These are phyloP conservation scores for Boletus mariae DNA, from an alignment of 1,284 basidiomycete genomes.

Conservation along the genomic window DNA sequence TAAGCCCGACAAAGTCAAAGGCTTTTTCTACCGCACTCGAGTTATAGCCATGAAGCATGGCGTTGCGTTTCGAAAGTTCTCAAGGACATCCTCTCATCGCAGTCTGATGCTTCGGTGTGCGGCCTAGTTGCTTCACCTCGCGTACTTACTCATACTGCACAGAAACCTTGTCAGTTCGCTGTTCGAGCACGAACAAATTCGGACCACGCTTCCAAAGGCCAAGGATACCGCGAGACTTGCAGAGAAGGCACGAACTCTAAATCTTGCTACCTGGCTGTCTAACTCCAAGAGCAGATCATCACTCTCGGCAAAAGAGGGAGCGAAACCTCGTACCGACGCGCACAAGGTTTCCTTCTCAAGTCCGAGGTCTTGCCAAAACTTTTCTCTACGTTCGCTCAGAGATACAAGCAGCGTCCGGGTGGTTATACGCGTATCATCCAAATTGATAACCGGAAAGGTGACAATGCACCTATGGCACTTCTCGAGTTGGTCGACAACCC, in stretches of 20 bases:
- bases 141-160: conserved; percentile 5
- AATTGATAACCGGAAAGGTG: conserved; percentile 84
- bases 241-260: conserved; percentile 69
- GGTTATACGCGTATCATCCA: conserved; percentile 96
- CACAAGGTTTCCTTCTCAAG: conserved; percentile 74
- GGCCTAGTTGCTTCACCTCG: background rate
- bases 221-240: conserved; percentile 88
- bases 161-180: conserved; percentile 95
- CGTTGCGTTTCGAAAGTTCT: conserved; percentile 83
- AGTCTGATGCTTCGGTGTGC: conserved; percentile 82
- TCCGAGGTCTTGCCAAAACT: conserved; percentile 73
- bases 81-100: conserved; percentile 81
- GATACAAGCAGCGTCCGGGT: conserved; percentile 83
- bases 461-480: conserved; percentile 92
- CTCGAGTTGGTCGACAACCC: conserved; percentile 94
- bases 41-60: conserved; percentile 64
- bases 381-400: conserved; percentile 74
- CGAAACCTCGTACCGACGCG: conserved; percentile 59
- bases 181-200: conserved; percentile 94
- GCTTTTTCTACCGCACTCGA: background rate
- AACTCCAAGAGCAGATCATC: conserved; percentile 62
- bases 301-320: conserved; percentile 83
- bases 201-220: conserved; percentile 95
- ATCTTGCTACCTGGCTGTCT: conserved; percentile 3
- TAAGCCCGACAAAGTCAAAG: background rate